Percentiles rank a stretch among this genome's conserved stretches.
Conservation (phyloP, 2,329 filamentous ascomycete genomes). For the Hymenoscyphus occultus region DNA sequence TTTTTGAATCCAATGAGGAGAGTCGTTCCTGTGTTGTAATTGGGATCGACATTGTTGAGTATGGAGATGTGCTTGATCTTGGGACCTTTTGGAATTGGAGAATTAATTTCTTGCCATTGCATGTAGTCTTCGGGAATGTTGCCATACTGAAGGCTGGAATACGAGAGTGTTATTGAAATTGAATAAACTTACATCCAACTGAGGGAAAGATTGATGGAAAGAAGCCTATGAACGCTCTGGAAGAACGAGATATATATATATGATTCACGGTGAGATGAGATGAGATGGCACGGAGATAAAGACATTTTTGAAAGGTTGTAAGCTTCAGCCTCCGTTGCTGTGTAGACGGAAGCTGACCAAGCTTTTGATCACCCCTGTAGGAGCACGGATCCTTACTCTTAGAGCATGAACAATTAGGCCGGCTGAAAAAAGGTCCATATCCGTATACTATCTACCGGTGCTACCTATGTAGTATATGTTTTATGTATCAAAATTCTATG, state of each 20-base stretch:
- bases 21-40: constrained; percentile 20
- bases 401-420: too few relatives aligned
- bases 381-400: too few relatives aligned
- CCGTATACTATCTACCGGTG: too few relatives aligned
- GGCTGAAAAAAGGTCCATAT: too few relatives aligned
- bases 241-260: background rate
- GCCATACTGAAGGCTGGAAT: constrained; percentile 11
- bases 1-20: constrained; percentile 33
- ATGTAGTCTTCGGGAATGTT: constrained; percentile 7
- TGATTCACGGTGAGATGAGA: background rate
- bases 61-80: constrained; percentile 10
- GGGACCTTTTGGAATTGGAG: constrained; percentile 11
- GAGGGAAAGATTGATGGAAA: background rate
- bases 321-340: background rate
- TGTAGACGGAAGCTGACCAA: constrained; percentile 1
- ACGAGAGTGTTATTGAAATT: background rate
- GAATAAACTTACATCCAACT: background rate
- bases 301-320: background rate
- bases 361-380: background rate
- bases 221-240: background rate
- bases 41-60: constrained; percentile 13
- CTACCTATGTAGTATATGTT: too few relatives aligned
- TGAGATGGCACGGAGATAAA: constrained; percentile 3
- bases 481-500: too few relatives aligned
- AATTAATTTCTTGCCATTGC: constrained; percentile 11